phyloP scores from a whole-genome alignment of 2,329 filamentous ascomycete species.

The Neonectria magnoliae region DNA sequence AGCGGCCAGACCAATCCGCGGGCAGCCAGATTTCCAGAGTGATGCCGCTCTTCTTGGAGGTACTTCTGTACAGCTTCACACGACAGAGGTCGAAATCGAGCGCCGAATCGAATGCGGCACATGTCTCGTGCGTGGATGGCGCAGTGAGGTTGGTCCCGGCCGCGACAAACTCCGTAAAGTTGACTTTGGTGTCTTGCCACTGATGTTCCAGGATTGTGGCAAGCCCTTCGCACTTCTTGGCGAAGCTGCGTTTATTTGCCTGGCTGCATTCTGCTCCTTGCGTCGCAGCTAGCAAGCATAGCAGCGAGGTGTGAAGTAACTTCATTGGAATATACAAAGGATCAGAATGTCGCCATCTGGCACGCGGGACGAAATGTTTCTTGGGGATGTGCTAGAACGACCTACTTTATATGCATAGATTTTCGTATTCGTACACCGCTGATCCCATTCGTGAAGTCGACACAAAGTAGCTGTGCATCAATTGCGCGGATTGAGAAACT shows the following conservation, averaged over 20 bases:
- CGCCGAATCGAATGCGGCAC: conserved; percentile 37
- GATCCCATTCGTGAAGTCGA: not conserved
- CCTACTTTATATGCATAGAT: not conserved
- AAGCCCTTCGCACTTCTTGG: conserved; percentile 12
- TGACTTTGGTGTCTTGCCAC: conserved; percentile 13
- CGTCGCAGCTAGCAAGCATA: conserved; percentile 1
- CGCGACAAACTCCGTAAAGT: conserved; percentile 12
- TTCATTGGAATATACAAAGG: conserved; percentile 7
- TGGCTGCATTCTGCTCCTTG: conserved; percentile 1
- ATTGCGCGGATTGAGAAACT: not conserved
- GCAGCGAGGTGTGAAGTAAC: not conserved
- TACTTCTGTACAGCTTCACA: conserved; percentile 25
- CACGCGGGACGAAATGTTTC: not conserved
- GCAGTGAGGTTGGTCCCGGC: conserved; percentile 32
- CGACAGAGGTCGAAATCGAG: conserved; percentile 35
- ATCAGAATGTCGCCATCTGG: not conserved
- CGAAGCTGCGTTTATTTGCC: not conserved
- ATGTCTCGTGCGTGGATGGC: conserved; percentile 52
- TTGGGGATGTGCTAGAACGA: not conserved
- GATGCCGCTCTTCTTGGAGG: conserved; percentile 56
- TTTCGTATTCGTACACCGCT: not conserved
- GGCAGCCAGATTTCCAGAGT: conserved; percentile 61
- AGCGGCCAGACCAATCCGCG: conserved; percentile 53
- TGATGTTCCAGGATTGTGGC: not conserved
- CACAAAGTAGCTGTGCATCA: not conserved